Conservation (phyloP, 805 yeast genomes). For the Metschnikowia chrysomelidarum region DNA sequence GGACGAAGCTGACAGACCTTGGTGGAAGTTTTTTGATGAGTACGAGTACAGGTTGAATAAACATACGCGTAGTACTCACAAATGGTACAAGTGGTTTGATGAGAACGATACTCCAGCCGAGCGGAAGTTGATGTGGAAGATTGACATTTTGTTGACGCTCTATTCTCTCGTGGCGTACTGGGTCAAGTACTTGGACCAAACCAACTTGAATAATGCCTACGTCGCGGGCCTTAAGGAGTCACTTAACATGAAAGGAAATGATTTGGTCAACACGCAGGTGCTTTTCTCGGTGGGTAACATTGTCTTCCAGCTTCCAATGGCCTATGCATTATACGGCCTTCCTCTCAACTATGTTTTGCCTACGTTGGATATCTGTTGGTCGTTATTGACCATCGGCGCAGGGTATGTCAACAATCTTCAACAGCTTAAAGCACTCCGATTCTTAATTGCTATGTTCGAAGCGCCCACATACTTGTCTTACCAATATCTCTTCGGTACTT, state of each 20-base stretch:
- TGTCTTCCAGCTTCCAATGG: conserved; percentile 25
- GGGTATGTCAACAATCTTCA: conserved; percentile 17
- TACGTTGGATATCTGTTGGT: conserved; percentile 22
- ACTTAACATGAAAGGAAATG: conserved; percentile 27
- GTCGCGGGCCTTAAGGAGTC: conserved; percentile 25
- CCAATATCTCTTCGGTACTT: conserved; percentile 25
- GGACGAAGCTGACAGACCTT: conserved; percentile 52
- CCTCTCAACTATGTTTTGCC: conserved; percentile 24
- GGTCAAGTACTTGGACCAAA: conserved; percentile 25
- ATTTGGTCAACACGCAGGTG: conserved; percentile 27
- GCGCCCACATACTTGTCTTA: conserved; percentile 26
- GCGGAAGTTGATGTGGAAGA: conserved; percentile 28
- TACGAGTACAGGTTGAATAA: conserved; percentile 27
- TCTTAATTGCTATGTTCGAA: conserved; percentile 26
- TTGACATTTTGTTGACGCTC: conserved; percentile 27
- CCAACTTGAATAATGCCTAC: conserved; percentile 27
- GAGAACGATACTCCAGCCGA: conserved; percentile 27
- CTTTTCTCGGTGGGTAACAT: conserved; percentile 24
- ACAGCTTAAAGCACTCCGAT: conserved; percentile 25
- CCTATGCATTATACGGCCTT: conserved; percentile 23
- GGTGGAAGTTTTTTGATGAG: conserved; percentile 47
- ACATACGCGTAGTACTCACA: conserved; percentile 17
- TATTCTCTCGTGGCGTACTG: conserved; percentile 34
- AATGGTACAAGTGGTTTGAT: conserved; percentile 31
- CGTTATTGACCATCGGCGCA: conserved; percentile 23